Conservation (phyloP, 352 stramenopile genomes). For the Phytopythium boreale region DNA sequence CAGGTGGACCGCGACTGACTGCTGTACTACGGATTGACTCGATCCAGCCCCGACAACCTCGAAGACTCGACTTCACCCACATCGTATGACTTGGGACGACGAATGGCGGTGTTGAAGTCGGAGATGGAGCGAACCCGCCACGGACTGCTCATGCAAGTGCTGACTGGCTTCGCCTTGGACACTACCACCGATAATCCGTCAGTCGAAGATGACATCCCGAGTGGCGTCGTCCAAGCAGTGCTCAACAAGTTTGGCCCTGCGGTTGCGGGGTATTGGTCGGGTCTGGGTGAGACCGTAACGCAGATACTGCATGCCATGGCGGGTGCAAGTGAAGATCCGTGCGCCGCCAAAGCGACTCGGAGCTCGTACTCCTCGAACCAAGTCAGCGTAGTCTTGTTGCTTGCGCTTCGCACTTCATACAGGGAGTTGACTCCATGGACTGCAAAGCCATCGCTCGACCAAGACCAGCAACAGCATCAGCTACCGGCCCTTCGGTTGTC, state of each 20-base stretch:
- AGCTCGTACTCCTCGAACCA: conserved; percentile 21
- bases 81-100: conserved; percentile 35
- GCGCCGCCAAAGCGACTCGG: background rate
- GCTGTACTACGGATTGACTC: conserved; percentile 27
- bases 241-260: background rate
- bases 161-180: conserved; percentile 42
- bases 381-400: conserved; percentile 51
- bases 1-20: conserved; percentile 57
- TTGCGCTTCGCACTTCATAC: conserved; percentile 28
- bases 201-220: background rate
- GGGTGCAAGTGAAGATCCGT: background rate
- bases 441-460: too few species aligned
- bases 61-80: background rate
- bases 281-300: conserved; percentile 41
- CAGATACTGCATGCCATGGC: background rate
- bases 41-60: background rate
- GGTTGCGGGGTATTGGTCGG: background rate
- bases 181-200: background rate
- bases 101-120: conserved; percentile 26
- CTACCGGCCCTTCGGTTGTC: background rate
- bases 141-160: conserved; percentile 64
- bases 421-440: background rate
- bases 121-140: conserved; percentile 46
- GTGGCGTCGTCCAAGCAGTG: background rate
- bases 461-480: background rate